These are phyloP conservation scores for Schizophyllum amplum DNA, from an alignment of 1,284 basidiomycete genomes.

Conservation along the genomic window DNA sequence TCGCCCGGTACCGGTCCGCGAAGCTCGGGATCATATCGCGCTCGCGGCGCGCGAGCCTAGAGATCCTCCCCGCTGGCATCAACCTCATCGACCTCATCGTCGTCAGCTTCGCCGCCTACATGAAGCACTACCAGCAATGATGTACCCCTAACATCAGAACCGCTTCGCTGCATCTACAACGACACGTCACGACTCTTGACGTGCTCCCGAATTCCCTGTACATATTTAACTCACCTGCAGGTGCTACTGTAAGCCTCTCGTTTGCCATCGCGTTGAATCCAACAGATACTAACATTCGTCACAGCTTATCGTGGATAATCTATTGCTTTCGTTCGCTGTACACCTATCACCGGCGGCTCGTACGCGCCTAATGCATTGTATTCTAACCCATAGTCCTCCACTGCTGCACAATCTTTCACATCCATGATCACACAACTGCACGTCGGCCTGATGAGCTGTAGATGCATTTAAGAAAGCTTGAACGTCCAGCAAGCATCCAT, in stretches of 20 bases:
- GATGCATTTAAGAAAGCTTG: too few relatives aligned
- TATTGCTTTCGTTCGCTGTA: neutral
- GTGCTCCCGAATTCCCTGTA: neutral
- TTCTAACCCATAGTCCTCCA: too few relatives aligned
- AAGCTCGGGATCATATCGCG: slow-evolving; percentile 34
- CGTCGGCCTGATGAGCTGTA: too few relatives aligned
- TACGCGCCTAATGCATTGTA: neutral
- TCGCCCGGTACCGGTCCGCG: slow-evolving; percentile 30
- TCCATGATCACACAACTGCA: too few relatives aligned
- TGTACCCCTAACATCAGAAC: neutral
- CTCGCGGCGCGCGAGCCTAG: slow-evolving; percentile 28
- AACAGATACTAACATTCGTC: too few relatives aligned
- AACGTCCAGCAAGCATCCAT: too few relatives aligned
- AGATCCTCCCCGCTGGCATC: slow-evolving; percentile 28
- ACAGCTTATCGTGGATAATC: neutral
- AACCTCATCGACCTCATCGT: slow-evolving; percentile 28
- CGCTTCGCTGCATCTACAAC: too few relatives aligned
- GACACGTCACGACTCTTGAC: too few relatives aligned
- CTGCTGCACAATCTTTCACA: too few relatives aligned
- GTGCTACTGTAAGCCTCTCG: neutral
- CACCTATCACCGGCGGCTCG: neutral
- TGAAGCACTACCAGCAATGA: slow-evolving; percentile 18
- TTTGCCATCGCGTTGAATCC: too few relatives aligned
- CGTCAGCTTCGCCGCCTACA: slow-evolving; percentile 31
- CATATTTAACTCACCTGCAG: neutral